Evolutionary conservation across 2,329 filamentous ascomycete genomes (phyloP).

Genomic region (Rutstroemia sp.): DNA sequence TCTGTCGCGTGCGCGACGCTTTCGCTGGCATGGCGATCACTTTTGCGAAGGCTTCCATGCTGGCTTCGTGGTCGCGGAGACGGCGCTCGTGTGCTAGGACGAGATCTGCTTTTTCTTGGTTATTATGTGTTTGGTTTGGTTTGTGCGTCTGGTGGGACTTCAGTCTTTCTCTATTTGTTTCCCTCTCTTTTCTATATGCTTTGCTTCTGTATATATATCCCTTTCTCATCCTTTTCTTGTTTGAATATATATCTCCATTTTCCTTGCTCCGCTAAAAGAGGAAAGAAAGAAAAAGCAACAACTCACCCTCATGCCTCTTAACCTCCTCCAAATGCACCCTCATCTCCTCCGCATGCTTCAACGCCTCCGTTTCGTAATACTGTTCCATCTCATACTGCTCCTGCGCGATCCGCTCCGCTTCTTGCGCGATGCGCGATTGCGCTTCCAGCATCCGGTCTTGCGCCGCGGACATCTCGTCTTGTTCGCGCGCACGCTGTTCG

Average conservation of each 20-base stretch:
- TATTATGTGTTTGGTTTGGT: neutral
- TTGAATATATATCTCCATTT: too few species aligned
- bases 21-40: constrained; percentile 28
- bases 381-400: constrained; percentile 29
- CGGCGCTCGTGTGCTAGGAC: constrained; percentile 18
- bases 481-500: constrained; percentile 23
- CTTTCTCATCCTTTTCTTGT: too few species aligned
- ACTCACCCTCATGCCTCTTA: constrained; percentile 21
- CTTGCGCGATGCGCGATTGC: constrained; percentile 17
- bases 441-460: constrained; percentile 23
- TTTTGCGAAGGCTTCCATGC: constrained; percentile 27
- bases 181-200: too few species aligned
- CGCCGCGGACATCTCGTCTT: constrained; percentile 18
- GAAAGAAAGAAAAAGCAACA: neutral
- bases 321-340: constrained; percentile 27
- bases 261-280: neutral
- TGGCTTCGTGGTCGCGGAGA: constrained; percentile 25
- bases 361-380: constrained; percentile 27
- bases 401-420: constrained; percentile 26
- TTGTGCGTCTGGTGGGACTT: too few species aligned
- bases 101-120: constrained; percentile 6
- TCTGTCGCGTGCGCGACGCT: constrained; percentile 18
- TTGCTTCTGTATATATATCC: too few species aligned
- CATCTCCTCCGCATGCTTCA: constrained; percentile 27
- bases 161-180: too few species aligned